Evolutionary conservation across 2,329 filamentous ascomycete species (phyloP).

Genomic region (Delphinella strobiligena): DNA sequence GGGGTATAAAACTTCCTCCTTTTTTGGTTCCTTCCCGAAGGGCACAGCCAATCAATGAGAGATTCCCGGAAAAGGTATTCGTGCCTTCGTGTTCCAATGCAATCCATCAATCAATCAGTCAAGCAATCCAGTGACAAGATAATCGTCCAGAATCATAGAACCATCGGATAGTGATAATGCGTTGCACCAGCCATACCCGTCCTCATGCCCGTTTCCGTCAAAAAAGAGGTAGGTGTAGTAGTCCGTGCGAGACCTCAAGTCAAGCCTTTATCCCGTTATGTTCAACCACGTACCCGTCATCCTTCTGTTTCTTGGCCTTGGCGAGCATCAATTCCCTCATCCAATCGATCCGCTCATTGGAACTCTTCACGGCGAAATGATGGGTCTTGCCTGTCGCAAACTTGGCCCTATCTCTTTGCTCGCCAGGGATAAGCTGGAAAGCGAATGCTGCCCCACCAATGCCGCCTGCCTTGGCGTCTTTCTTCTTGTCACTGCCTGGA

Average conservation of each 20-base stretch:
- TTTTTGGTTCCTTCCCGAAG: no score
- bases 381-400: slow-evolving; percentile 64
- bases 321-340: slow-evolving; percentile 89
- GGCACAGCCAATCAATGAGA: no score
- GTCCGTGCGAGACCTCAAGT: no score
- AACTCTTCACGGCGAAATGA: slow-evolving; percentile 78
- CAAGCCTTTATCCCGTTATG: slow-evolving; percentile 7
- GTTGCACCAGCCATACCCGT: no score
- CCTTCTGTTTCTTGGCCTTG: slow-evolving; percentile 75
- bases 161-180: no score
- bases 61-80: no score
- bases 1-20: no score
- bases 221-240: neutral
- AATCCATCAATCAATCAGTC: no score
- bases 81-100: no score
- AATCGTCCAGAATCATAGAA: no score
- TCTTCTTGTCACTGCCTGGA: slow-evolving; percentile 39
- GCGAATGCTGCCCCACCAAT: slow-evolving; percentile 53
- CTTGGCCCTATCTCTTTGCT: slow-evolving; percentile 30
- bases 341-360: slow-evolving; percentile 93
- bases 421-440: slow-evolving; percentile 69
- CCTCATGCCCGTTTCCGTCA: neutral
- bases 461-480: slow-evolving; percentile 33
- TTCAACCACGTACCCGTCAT: slow-evolving; percentile 62
- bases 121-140: no score